These are phyloP conservation scores for Hippophae gyantsensis DNA, from an alignment of 306 rosid species.

Conservation along the genomic window DNA sequence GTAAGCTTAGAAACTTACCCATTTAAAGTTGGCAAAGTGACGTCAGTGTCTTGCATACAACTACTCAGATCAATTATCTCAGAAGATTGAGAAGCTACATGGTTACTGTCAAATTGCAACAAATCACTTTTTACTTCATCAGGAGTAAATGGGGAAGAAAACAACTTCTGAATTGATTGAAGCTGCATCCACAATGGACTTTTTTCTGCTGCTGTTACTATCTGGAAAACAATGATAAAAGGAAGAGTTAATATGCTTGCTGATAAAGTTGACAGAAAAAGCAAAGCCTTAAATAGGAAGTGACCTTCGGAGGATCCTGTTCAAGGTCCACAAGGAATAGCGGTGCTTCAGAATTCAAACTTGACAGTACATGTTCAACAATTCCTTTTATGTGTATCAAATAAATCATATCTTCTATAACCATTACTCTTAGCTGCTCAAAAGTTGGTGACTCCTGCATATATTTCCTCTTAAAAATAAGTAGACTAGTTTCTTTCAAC, in stretches of 20 bases:
- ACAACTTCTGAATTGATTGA: slow-evolving; percentile 55
- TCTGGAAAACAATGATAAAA: slow-evolving; percentile 28
- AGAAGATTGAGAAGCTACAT: slow-evolving; percentile 24
- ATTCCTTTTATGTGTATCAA: slow-evolving; percentile 46
- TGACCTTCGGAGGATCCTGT: slow-evolving; percentile 67
- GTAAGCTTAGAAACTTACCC: slow-evolving; percentile 40
- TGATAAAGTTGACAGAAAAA: not conserved
- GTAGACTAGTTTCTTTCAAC: not conserved
- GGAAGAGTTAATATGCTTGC: slow-evolving; percentile 3
- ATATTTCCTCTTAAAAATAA: not conserved
- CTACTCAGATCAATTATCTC: slow-evolving; percentile 63
- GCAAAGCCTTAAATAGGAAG: slow-evolving; percentile 3
- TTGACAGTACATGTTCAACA: slow-evolving; percentile 33
- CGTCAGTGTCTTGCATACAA: slow-evolving; percentile 57
- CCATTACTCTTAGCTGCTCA: slow-evolving; percentile 55
- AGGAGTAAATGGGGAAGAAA: slow-evolving; percentile 35
- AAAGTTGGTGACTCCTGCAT: slow-evolving; percentile 42
- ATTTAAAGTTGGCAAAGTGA: slow-evolving; percentile 74
- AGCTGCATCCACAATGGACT: slow-evolving; percentile 50
- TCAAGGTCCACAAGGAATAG: slow-evolving; percentile 70
- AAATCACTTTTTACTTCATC: slow-evolving; percentile 20
- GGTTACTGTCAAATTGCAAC: slow-evolving; percentile 16
- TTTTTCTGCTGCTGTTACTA: slow-evolving; percentile 45
- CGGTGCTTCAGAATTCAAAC: slow-evolving; percentile 34
- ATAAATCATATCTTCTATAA: slow-evolving; percentile 88